Evolutionary conservation across 257 asterid genomes (phyloP).

Genomic region (Scutellaria barbata): DNA sequence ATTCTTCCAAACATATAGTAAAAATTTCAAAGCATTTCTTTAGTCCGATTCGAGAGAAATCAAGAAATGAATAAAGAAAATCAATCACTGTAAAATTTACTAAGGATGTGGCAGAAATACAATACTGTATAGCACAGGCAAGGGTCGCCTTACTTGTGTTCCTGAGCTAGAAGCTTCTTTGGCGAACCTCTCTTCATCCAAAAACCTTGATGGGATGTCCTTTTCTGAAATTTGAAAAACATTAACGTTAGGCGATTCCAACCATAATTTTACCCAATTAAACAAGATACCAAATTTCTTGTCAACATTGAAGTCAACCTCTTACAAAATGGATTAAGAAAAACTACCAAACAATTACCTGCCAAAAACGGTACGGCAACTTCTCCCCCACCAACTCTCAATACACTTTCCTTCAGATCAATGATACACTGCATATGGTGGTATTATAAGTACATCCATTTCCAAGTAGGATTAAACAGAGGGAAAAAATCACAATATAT

Average conservation of each 20-base stretch:
- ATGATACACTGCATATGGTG: constrained; percentile 74
- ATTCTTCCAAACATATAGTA: not conserved
- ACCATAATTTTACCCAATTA: constrained; percentile 24
- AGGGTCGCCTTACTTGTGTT: constrained; percentile 59
- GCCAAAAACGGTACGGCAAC: constrained; percentile 91
- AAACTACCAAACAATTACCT: constrained; percentile 48
- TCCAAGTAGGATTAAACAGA: constrained; percentile 24
- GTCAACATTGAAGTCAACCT: constrained; percentile 16
- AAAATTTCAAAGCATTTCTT: constrained; percentile 6
- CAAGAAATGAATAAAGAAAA: not conserved
- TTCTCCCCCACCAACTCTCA: constrained; percentile 99
- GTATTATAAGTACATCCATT: constrained; percentile 27
- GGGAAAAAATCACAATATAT: constrained; percentile 18
- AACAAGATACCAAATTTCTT: constrained; percentile 11
- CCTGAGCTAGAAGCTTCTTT: constrained; percentile 91
- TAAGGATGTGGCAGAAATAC: not conserved
- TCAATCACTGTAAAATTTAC: constrained; percentile 4
- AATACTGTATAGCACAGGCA: constrained; percentile 18
- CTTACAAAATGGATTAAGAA: constrained; percentile 16
- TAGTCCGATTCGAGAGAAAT: constrained; percentile 8
- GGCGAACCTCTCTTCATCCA: constrained; percentile 69
- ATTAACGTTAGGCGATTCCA: constrained; percentile 8
- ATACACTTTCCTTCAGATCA: constrained; percentile 90
- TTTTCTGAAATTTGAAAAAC: constrained; percentile 61
- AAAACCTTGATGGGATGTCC: constrained; percentile 79